Base-by-base conservation (phyloP, 2,329 filamentous ascomycete species). In the Plenodomus biglobosus region DNA sequence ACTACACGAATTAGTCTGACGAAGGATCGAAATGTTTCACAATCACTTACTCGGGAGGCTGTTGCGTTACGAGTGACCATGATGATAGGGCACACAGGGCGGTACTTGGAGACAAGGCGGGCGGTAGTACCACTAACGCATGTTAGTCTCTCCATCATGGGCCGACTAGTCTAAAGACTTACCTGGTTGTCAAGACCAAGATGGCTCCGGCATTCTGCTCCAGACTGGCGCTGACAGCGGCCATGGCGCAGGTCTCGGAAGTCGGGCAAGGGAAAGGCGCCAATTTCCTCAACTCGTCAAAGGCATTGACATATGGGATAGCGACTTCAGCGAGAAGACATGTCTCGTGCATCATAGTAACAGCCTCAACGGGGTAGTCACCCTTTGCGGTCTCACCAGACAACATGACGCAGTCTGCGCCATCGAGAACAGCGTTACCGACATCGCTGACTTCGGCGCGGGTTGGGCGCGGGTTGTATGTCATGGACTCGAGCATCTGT, bases 401-500 rank as follows among this genome's bases (percentile, higher is more conserved):
- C 79, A 99, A 83, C 94, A 99, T 99, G 75, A 99, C 94, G 78
- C 94, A 99, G 83, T 99, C 94, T 54, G 92, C 91, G 68, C 94
- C 94, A 71, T 99, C 94, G 43, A 95, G 90, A 60, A 99, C 91
- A 61, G 94, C 94, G 76, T 99, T 99, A 65, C 94, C 94, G 55
- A 99, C 94, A 72, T 99, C 94, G 71, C 90, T 95, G 73, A 99
- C 95, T 81, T 99, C 94, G 58, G 94, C 94, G 77, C 94, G 91
- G 57, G 94, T 99, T 42, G 94, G 94, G 56, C 94, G 90, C 62
- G 94, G 94, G 82, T 99, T 99, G 84, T 96, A 96, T 76, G 96
- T 99, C 94, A 99, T 99, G 62, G 91, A 96, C 84, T 99, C 94
- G 64, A 99, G 85, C 94, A 99, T 99, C 82, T 99, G 94, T 35